Evolutionary conservation across 192 early-diverging fungal genomes (phyloP), one percentile per base, ranked within the genome.

Genomic region (Backusella liffmaniae): DNA sequence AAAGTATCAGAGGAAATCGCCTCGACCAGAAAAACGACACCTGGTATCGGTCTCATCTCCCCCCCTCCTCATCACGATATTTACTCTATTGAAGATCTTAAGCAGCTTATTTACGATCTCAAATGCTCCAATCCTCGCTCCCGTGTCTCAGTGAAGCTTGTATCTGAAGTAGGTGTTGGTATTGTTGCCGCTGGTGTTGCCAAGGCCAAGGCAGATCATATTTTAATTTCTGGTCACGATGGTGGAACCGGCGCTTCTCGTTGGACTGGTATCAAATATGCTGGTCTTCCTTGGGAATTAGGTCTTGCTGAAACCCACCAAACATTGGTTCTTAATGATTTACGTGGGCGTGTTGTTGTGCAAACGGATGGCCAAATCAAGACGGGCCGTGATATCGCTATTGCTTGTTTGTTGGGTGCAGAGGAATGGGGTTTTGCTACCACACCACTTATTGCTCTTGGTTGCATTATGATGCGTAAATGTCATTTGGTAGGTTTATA

Each of bases 341-440:
- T 99, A 51, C 94, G 98, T 85, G 97, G 97, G 46, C 92, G 98
- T 75, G 94, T 99, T 70, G 88, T 96, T 68, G 88, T 99, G 67
- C 98, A 99, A 86, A 98, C 98, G 26, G 98, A 99, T 86, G 98
- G 98, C 65, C 98, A 99, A 86, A 92, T 99, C 82, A 96, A 95
- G 86, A 99, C 97, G 5, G 98, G 96, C 35, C 91, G 94, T 67
- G 98, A 99, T 85, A 94, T 99, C 51, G 98, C 97, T 10, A 91
- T 99, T 82, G 96, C 98, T 2, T 96, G 97, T 84, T 87, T 99
- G 82, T 89, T 99, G 56, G 98, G 98, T 76, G 98, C 97, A 71
- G 98, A 99, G 82, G 98, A 99, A 88, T 98, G 95, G 92, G 98
- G 98, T 35, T 99, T 99, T 76, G 98, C 98, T 66, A 99, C 98